Evolutionary conservation across 129 eudicot genomes (phyloP).

Genomic region (Chrysanthemum makinoi): DNA sequence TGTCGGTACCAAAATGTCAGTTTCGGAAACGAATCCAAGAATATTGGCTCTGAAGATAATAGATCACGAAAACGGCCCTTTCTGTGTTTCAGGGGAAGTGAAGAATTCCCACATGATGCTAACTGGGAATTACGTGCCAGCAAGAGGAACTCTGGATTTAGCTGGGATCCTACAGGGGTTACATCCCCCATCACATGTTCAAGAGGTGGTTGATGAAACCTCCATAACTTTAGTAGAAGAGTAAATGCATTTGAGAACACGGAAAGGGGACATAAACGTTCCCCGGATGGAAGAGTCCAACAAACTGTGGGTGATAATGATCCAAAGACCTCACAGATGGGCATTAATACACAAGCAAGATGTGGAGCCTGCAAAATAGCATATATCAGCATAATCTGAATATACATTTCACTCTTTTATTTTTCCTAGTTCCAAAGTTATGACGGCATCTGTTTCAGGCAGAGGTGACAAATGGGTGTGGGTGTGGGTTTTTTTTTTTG

Average conservation of each 20-base stretch:
- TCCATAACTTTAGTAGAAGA: conserved; percentile 78
- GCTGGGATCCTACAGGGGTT: conserved; percentile 70
- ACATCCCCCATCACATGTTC: conserved; percentile 39
- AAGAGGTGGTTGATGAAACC: conserved; percentile 73
- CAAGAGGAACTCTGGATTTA: conserved; percentile 89
- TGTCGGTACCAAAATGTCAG: conserved; percentile 83
- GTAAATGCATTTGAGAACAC: conserved; percentile 41
- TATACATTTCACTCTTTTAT: conserved; percentile 5
- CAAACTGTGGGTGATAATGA: conserved; percentile 40
- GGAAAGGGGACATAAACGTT: conserved; percentile 28
- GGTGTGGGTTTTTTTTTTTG: too few species aligned
- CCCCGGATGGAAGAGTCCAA: conserved; percentile 59
- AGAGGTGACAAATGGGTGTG: neutral
- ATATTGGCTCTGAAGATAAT: conserved; percentile 57
- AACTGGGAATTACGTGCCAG: conserved; percentile 75
- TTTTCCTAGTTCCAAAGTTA: conserved; percentile 2
- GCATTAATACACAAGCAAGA: conserved; percentile 44
- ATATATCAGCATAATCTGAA: neutral
- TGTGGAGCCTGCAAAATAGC: conserved; percentile 55
- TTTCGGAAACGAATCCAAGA: conserved; percentile 83
- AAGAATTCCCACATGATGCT: conserved; percentile 47
- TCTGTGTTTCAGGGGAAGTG: conserved; percentile 35
- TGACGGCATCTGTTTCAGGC: neutral
- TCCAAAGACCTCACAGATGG: conserved; percentile 42
- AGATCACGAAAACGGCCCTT: conserved; percentile 36